Base-by-base conservation (phyloP, 805 yeast species). In the Barnettozyma botsteinii region DNA sequence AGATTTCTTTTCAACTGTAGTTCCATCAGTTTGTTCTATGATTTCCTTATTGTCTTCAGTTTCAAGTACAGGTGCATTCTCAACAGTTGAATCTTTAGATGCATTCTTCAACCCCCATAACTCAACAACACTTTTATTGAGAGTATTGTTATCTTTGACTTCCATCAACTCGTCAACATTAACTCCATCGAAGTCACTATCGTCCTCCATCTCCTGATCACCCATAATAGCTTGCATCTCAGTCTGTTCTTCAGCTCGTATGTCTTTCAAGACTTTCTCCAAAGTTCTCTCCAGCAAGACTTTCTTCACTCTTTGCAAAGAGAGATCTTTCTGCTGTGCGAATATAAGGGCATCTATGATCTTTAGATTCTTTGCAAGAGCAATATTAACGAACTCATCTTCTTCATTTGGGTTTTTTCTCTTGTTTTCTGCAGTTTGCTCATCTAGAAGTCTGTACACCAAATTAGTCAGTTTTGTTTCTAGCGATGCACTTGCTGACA, bases 81-180 rank as follows among this genome's bases (percentile, higher is more conserved):
- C 21, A 2, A 15, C 11, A 12, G 40, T 19, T 19, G 34, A n/a
- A 6, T 43, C 39, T 19, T 46, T 43, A 12, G 52, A 46, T 20
- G n/a, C 32, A 21, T 23, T 37, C 49, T 57, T 58, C 12, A 60
- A 49, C 25, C 65, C 70, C 96, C 97, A 89, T 35, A 78, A 59
- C 15, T 77, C 70, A 0, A 84, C 84, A 3, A 89, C 82, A 17
- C 82, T 75, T 53, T 81, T 85, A 59, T 91, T 91, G 64, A 87
- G 72, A 4, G 73, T 65, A 51, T 89, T 89, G 3, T 69, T 57
- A 41, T 85, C 85, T 35, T 65, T 66, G 5, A 74, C 86, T 4
- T 73, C 77, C 85, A 85, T 77, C 41, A 86, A 49, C 19, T 75
- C 75, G 15, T 67, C 66, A 8, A 60, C 67, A 20, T 65, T 49